Percentiles rank a stretch among this genome's conserved stretches.
Evolutionary conservation across 169 alveolate genomes (phyloP).

Genomic region (Plasmodium relictum): DNA sequence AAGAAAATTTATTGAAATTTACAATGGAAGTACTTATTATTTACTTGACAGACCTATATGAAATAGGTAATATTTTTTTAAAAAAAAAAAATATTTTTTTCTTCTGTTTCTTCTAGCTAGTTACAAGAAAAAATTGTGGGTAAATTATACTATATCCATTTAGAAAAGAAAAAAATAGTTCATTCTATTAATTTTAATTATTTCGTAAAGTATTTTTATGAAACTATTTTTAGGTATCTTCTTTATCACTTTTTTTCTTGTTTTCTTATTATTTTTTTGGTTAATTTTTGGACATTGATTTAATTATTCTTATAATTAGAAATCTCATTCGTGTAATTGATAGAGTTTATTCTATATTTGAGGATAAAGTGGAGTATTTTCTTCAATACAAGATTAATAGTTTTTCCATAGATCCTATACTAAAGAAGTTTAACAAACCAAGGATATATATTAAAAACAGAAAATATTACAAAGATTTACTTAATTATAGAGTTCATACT

Average conservation of each 20-base stretch:
- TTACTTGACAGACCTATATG: neutral
- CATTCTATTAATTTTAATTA: too few species aligned
- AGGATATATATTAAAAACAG: constrained; percentile 12
- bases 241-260: too few species aligned
- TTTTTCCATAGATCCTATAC: constrained; percentile 11
- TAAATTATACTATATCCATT: too few species aligned
- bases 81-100: too few species aligned
- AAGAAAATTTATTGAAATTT: neutral
- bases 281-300: neutral
- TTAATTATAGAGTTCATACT: constrained; percentile 10
- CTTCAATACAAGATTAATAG: constrained; percentile 6
- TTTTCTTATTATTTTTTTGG: too few species aligned
- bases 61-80: neutral
- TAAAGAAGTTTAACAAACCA: neutral
- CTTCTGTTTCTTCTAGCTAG: too few species aligned
- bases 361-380: constrained; percentile 2
- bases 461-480: neutral
- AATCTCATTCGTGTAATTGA: constrained; percentile 13
- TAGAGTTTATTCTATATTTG: constrained; percentile 22
- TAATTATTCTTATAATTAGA: constrained; percentile 1
- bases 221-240: too few species aligned
- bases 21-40: neutral
- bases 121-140: too few species aligned
- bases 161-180: too few species aligned
- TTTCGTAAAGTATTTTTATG: too few species aligned